These are phyloP conservation scores for Thalia dealbata DNA, from an alignment of 176 grass and related monocot species.

Conservation along the genomic window DNA sequence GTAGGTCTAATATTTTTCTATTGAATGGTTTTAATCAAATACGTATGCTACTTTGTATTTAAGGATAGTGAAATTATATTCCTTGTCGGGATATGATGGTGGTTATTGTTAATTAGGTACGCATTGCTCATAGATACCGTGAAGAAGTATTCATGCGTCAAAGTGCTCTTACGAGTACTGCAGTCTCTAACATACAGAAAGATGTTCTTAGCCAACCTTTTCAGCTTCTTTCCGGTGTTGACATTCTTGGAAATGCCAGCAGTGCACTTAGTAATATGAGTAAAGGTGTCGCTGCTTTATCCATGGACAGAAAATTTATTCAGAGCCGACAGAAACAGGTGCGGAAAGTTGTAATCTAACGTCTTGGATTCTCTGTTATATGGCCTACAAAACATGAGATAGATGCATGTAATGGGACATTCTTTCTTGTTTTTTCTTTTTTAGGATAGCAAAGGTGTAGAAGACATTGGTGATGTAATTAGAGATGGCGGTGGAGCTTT, in stretches of 20 bases:
- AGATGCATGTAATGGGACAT: background rate
- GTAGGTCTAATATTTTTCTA: slow-evolving; percentile 24
- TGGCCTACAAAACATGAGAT: background rate
- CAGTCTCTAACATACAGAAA: slow-evolving; percentile 80
- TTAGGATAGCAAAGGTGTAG: slow-evolving; percentile 97
- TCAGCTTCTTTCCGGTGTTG: slow-evolving; percentile 93
- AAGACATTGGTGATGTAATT: slow-evolving; percentile 94
- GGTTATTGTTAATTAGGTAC: slow-evolving; percentile 36
- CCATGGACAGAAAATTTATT: slow-evolving; percentile 99
- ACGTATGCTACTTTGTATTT: background rate
- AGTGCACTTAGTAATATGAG: slow-evolving; percentile 98
- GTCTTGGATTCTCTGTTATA: background rate
- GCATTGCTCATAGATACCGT: slow-evolving; percentile 74
- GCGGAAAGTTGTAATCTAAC: background rate
- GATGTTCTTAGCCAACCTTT: slow-evolving; percentile 96
- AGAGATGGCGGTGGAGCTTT: slow-evolving; percentile 95
- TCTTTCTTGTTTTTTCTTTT: slow-evolving; percentile 15
- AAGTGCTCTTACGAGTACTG: slow-evolving; percentile 67
- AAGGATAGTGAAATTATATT: background rate
- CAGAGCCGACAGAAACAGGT: slow-evolving; percentile 84
- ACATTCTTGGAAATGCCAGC: slow-evolving; percentile 98
- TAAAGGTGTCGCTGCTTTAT: slow-evolving; percentile 93
- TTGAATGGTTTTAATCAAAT: background rate
- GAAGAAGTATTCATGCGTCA: slow-evolving; percentile 86
- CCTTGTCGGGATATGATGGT: background rate